Evolutionary conservation across 805 yeast genomes (phyloP).

Genomic region (Pichia californica): DNA sequence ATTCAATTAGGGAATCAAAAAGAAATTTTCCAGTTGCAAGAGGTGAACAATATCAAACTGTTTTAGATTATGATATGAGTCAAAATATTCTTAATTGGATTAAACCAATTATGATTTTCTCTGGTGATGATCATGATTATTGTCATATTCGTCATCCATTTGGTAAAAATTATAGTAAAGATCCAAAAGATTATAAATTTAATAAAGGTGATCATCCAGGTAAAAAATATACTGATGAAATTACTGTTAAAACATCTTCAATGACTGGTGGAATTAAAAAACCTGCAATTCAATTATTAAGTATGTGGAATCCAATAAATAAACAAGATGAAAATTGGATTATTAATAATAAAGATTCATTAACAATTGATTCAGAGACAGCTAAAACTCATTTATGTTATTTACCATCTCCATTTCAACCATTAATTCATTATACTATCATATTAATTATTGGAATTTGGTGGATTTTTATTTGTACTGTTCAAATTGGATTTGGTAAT

Average conservation of each 20-base stretch:
- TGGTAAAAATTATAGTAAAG: conserved; percentile 13
- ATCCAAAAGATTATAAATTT: conserved; percentile 8
- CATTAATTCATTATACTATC: conserved; percentile 18
- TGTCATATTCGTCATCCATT: conserved; percentile 63
- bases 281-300: conserved; percentile 83
- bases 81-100: conserved; percentile 51
- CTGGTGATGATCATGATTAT: conserved; percentile 97
- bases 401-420: conserved; percentile 23
- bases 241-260: conserved; percentile 82
- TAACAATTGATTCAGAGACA: conserved; percentile 23
- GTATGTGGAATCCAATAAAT: conserved; percentile 38
- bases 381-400: conserved; percentile 25
- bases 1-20: conserved; percentile 65
- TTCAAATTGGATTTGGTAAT: conserved; percentile 10
- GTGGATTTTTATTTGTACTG: conserved; percentile 20
- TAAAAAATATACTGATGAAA: conserved; percentile 48
- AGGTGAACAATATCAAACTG: conserved; percentile 89
- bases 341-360: conserved; percentile 13
- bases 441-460: conserved; percentile 9
- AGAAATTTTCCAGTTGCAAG: conserved; percentile 56
- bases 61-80: conserved; percentile 57
- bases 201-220: conserved; percentile 14
- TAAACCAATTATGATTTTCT: conserved; percentile 63
- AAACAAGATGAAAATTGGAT: conserved; percentile 1
- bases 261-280: conserved; percentile 85